phyloP scores from a whole-genome alignment of 176 grass and related monocot species.

The Dendrocalamus sinicus region DNA sequence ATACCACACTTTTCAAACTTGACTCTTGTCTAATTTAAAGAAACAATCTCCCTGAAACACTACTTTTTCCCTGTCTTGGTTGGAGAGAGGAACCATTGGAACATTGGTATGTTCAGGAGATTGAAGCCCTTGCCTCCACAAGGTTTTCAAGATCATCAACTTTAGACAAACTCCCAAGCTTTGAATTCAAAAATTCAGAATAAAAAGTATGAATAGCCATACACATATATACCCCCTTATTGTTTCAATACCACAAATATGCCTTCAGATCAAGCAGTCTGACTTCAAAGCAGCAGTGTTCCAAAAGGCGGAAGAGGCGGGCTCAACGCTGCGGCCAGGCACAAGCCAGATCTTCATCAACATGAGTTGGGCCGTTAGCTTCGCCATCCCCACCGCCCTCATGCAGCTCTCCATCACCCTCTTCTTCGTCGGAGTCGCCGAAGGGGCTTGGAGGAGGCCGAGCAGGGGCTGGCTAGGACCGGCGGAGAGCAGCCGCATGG shows the following conservation, averaged over 20 bases:
- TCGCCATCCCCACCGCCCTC: too few species aligned
- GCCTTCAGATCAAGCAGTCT: not conserved
- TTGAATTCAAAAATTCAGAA: not conserved
- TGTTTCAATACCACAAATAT: not conserved
- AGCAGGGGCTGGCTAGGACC: too few species aligned
- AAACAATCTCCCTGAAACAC: not conserved
- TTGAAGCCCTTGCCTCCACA: constrained; percentile 3
- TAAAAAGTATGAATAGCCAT: not conserved
- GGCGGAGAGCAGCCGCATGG: too few species aligned
- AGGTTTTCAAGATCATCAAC: not conserved
- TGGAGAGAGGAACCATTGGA: not conserved
- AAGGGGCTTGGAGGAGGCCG: too few species aligned
- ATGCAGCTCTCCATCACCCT: too few species aligned
- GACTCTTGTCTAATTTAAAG: not conserved
- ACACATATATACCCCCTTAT: not conserved
- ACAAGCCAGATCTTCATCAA: too few species aligned
- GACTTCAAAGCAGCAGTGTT: not conserved
- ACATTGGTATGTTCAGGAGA: not conserved
- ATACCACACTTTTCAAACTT: not conserved
- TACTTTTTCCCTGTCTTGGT: not conserved
- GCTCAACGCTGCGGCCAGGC: too few species aligned
- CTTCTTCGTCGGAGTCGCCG: too few species aligned
- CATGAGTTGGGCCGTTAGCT: too few species aligned
- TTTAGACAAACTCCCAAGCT: not conserved
- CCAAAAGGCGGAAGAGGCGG: too few species aligned